A percentile compares a stretch with the other conserved stretches of the same genome.
Evolutionary conservation across 176 grass and related monocot genomes (phyloP).

Genomic region (Eleusine coracana): DNA sequence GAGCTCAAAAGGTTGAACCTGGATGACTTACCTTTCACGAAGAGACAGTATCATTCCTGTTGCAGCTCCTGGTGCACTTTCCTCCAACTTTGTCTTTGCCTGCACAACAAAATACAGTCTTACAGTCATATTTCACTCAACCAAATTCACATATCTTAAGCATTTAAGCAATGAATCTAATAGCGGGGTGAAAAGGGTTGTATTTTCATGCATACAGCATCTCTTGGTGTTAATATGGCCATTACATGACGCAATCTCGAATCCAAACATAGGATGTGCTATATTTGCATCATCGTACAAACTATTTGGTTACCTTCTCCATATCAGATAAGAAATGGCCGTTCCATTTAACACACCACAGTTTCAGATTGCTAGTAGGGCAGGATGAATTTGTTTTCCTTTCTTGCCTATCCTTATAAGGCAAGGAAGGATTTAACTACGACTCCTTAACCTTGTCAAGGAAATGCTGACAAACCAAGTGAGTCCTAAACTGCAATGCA

Average conservation of each 20-base stretch:
- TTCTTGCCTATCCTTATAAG: not conserved
- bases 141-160: not conserved
- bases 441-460: not conserved
- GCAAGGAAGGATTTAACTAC: not conserved
- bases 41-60: constrained; percentile 99
- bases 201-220: constrained; percentile 5
- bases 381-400: not conserved
- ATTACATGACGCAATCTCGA: not conserved
- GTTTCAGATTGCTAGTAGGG: not conserved
- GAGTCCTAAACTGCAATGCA: not conserved
- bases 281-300: not conserved
- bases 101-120: constrained; percentile 38
- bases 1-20: constrained; percentile 22
- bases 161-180: not conserved
- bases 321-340: not conserved
- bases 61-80: constrained; percentile 87
- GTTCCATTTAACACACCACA: not conserved
- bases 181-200: not conserved
- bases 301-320: not conserved
- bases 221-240: not conserved
- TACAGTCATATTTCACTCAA: not conserved
- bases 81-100: constrained; percentile 82
- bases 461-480: not conserved
- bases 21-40: constrained; percentile 70
- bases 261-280: not conserved